Evolutionary conservation across 768 basidiomycete genomes (phyloP).

Genomic region (Podaxis carcinomalis): DNA sequence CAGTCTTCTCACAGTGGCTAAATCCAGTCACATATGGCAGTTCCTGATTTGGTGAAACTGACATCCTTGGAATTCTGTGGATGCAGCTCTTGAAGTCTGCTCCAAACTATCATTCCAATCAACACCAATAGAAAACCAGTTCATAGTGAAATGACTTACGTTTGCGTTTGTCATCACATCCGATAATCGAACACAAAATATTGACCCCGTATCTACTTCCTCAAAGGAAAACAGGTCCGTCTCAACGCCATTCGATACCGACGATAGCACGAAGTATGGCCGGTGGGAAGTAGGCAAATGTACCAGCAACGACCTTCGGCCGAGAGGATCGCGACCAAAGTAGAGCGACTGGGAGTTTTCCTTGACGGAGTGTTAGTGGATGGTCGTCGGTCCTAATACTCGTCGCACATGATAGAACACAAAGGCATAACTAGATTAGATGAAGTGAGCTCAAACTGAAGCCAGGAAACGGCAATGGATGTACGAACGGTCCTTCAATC

Average conservation of each 20-base stretch:
- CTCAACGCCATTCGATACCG: constrained; percentile 53
- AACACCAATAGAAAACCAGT: neutral
- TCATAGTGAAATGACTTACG: constrained; percentile 11
- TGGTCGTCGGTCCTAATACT: neutral
- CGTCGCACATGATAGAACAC: constrained; percentile 67
- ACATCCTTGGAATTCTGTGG: neutral
- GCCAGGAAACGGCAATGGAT: neutral
- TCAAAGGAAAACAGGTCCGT: constrained; percentile 42
- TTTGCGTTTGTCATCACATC: constrained; percentile 6
- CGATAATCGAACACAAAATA: constrained; percentile 51
- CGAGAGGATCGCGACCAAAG: constrained; percentile 81
- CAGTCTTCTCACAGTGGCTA: neutral
- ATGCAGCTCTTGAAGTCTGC: neutral
- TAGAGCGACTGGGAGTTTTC: constrained; percentile 44
- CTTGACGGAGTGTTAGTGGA: constrained; percentile 27
- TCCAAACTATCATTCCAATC: neutral
- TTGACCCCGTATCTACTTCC: constrained; percentile 55
- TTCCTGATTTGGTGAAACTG: neutral
- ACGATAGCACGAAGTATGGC: constrained; percentile 60
- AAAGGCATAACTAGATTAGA: constrained; percentile 67
- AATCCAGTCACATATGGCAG: constrained; percentile 24
- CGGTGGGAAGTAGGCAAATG: constrained; percentile 46
- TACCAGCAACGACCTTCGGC: constrained; percentile 79
- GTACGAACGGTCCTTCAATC: constrained; percentile 80
- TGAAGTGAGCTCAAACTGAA: constrained; percentile 4